phyloP scores from a whole-genome alignment of 352 stramenopile species.

The Phytophthora nicotianae region DNA sequence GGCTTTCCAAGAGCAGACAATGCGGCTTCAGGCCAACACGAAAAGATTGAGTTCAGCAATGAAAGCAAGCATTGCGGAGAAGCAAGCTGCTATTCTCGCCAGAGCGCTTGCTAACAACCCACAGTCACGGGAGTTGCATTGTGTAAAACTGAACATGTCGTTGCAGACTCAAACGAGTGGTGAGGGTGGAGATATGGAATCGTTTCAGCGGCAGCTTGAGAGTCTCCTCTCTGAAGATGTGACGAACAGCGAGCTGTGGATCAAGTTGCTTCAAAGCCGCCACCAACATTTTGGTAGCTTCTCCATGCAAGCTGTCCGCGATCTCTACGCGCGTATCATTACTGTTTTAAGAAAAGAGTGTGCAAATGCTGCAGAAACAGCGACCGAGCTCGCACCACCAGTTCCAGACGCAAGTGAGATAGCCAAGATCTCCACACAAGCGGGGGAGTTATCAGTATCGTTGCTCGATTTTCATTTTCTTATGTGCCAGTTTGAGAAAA shows the following conservation, averaged over 20 bases:
- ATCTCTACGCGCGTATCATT: slow-evolving; percentile 73
- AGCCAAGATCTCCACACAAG: neutral
- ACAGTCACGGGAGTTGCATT: slow-evolving; percentile 44
- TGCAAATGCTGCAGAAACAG: slow-evolving; percentile 1
- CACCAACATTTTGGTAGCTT: slow-evolving; percentile 79
- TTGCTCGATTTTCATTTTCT: slow-evolving; percentile 57
- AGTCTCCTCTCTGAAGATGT: slow-evolving; percentile 52
- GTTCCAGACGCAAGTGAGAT: neutral
- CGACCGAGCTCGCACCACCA: neutral
- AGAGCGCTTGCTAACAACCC: slow-evolving; percentile 63
- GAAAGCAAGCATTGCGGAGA: slow-evolving; percentile 52
- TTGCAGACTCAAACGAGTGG: slow-evolving; percentile 20
- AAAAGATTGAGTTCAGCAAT: slow-evolving; percentile 29
- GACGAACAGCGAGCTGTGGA: slow-evolving; percentile 61
- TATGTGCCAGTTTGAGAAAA: slow-evolving; percentile 61
- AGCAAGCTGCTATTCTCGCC: slow-evolving; percentile 66
- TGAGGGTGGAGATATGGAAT: slow-evolving; percentile 38
- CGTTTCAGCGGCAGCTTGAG: slow-evolving; percentile 47
- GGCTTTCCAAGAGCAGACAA: slow-evolving; percentile 73
- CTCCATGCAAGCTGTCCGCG: slow-evolving; percentile 64
- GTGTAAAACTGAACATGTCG: slow-evolving; percentile 58
- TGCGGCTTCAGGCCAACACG: slow-evolving; percentile 39
- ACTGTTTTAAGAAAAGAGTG: slow-evolving; percentile 49
- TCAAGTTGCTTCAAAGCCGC: slow-evolving; percentile 48
- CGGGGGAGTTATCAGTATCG: slow-evolving; percentile 20